Base-by-base conservation (phyloP, 2,329 filamentous ascomycete genomes). In the Aspergillus pseudoterreus region DNA sequence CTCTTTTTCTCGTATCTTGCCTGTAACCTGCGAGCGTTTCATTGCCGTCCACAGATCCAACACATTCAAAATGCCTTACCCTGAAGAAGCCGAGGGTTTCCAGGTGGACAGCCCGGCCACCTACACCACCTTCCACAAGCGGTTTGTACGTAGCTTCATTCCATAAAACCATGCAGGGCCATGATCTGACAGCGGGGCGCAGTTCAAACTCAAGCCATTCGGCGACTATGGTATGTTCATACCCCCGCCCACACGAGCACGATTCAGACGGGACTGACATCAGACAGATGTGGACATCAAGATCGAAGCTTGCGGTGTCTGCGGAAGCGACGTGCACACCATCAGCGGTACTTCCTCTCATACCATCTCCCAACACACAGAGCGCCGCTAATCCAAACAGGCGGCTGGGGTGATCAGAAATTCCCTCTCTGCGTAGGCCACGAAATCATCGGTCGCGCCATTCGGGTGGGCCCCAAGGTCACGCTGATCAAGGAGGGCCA, bases 121-220 rank as follows among this genome's bases (percentile, higher is more conserved):
- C 66, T 83, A 78, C 74, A 79, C 73, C 56, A 70, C 76, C 17
- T 84, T 84, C 69, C 75, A 78, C 62, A 82, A 81, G 68, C 71
- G 80, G 66, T 75, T 77, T 58, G 80, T 82, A 63, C 53, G 71
- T 63, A 19, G 8, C 36, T 27, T 4, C 19, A 21, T 39, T n/a
- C n/a, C n/a, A 21, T 15, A 27, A 15, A 11, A n/a, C n/a, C n/a
- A 21, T 24, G 38, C 22, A 11, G 27, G 14, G 15, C 4, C 14
- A 30, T 45, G 5, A 43, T n/a, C 24, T 44, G 42, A 44, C 24
- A 43, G 27, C n/a, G 19, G 27, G 27, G 12, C 52, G 43, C 71
- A 92, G 77, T 90, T 90, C 77, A 82, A 85, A 61, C 84, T 92
- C 52, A 94, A 95, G 77, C 87, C 88, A 15, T 95, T 95, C 68